Evolutionary conservation across 2,329 filamentous ascomycete genomes (phyloP), one percentile per base, ranked within the genome.

Genomic region (Calonectria montana): DNA sequence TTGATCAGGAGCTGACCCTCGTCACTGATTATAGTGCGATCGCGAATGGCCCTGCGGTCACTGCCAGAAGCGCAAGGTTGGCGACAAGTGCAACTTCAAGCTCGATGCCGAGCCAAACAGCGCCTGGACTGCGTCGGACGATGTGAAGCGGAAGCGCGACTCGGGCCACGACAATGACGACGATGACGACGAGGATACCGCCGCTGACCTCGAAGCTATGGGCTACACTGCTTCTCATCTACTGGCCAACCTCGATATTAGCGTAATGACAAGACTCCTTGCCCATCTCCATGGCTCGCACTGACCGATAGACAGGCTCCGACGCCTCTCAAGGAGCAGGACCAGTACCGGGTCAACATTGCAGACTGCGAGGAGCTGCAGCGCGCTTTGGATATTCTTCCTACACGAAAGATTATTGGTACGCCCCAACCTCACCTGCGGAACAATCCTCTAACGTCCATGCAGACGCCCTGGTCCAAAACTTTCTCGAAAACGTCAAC

Each of bases 21-120:
- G 50, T 55, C 18, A 29, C 37, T 47, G 25, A 45, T 23, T 41
- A 27, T 47, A 84, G 83, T 84, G 83, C 77, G 83, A 83, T 70
- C 82, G 83, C 35, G 80, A 83, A 64, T 84, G 83, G 82, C 83
- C 83, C 12, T 84, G 83, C 65, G 81, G 81, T 62, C 82, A 84
- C 69, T 84, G 83, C 67, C 81, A 82, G 70, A 84, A 83, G 71
- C 82, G 83, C 75, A 83, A 84, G 70, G 81, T 84, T 39, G 79
- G 79, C 59, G 78, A 82, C 66, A 79, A 80, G 70, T 84, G 83
- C 70, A 77, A 77, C 53, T 84, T 83, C 69, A 79, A 73, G 57
- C 74, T 76, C 62, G 65, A 73, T 43, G 73, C 71, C 41, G 77
- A 76, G 39, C 67, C 63, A 16, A 68, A 69, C 53, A 67, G 68